These are phyloP conservation scores for Neurospora terricola DNA, from an alignment of 495 filamentous ascomycete species.

Conservation along the genomic window DNA sequence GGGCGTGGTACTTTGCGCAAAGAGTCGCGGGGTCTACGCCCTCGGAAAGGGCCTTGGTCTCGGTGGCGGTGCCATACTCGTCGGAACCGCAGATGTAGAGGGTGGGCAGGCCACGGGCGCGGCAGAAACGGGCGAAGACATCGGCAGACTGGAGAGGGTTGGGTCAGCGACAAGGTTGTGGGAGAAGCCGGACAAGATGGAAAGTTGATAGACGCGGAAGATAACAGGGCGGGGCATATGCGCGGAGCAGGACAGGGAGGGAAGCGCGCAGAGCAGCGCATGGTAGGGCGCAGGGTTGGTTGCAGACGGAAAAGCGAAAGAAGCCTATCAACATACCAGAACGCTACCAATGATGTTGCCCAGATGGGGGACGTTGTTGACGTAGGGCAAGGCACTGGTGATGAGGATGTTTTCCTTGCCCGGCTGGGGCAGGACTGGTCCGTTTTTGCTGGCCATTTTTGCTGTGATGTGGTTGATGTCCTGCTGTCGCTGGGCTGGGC, in stretches of 20 bases:
- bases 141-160: conserved; percentile 22
- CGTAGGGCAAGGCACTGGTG: conserved; percentile 69
- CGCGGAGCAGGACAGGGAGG: not conserved
- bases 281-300: not conserved
- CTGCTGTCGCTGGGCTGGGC: not conserved
- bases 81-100: conserved; percentile 63
- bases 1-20: conserved; percentile 78
- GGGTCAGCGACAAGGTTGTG: not conserved
- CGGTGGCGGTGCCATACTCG: conserved; percentile 71
- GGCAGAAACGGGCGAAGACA: conserved; percentile 55
- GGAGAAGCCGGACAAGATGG: not conserved
- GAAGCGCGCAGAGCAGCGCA: not conserved
- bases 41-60: conserved; percentile 65
- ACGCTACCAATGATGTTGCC: conserved; percentile 91
- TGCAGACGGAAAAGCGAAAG: not conserved
- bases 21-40: conserved; percentile 56
- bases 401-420: conserved; percentile 48
- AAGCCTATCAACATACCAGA: conserved; percentile 31
- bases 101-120: conserved; percentile 55
- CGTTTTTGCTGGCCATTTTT: not conserved
- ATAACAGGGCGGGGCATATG: not conserved
- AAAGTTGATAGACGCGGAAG: not conserved
- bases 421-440: conserved; percentile 29
- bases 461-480: not conserved
- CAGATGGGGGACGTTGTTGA: conserved; percentile 93